Conservation (phyloP, 148 eudicot genomes). For the Vaccinium macrocarpon region DNA sequence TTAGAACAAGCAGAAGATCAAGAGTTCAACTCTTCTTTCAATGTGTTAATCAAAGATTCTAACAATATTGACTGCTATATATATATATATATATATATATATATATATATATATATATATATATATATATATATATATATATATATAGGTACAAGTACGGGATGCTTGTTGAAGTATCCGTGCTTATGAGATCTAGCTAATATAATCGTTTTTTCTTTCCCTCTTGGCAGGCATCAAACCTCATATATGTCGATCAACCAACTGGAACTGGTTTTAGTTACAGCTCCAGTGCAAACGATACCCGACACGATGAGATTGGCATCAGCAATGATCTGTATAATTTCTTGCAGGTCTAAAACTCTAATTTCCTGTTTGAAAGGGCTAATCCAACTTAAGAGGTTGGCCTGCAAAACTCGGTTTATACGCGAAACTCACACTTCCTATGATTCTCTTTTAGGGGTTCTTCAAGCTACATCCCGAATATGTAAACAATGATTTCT, state of each 20-base stretch:
- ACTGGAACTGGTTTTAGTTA: constrained; percentile 90
- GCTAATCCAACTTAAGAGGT: background rate
- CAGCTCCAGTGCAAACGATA: constrained; percentile 57
- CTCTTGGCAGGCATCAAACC: constrained; percentile 63
- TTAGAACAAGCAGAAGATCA: too few relatives aligned
- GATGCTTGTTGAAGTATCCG: background rate
- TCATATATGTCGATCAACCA: constrained; percentile 83
- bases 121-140: background rate
- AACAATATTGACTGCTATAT: background rate
- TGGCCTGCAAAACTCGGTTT: too few relatives aligned
- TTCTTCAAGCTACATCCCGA: constrained; percentile 77
- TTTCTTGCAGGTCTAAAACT: constrained; percentile 53
- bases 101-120: background rate
- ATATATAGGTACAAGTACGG: background rate
- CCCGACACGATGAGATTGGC: constrained; percentile 66
- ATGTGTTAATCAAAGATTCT: too few relatives aligned
- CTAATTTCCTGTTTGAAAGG: constrained; percentile 1
- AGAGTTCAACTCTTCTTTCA: too few relatives aligned
- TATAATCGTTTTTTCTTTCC: background rate
- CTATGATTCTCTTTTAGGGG: constrained; percentile 34
- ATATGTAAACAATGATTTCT: constrained; percentile 70
- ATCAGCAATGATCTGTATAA: constrained; percentile 81
- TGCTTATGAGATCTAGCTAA: background rate
- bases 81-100: background rate
- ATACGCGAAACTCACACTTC: background rate